Evolutionary conservation across 345 rosid genomes (phyloP), one percentile per base, ranked within the genome.

Genomic region (Angophora floribunda): DNA sequence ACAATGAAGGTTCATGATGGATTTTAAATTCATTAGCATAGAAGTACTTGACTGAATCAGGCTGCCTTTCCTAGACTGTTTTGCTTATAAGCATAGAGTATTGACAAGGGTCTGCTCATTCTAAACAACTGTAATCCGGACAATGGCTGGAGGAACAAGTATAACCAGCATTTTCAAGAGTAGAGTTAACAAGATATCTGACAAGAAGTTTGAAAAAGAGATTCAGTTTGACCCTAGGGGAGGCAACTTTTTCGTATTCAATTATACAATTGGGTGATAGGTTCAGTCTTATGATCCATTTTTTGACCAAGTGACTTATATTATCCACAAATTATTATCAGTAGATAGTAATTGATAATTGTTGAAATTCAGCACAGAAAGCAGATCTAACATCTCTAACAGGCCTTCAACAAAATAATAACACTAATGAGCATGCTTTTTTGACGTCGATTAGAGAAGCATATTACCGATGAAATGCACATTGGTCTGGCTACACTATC

Each of bases 391-490:
- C 36, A 63, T n/a, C 75, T 63, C 36, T n/a, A n/a, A 63, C 75
- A 12, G 75, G 75, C 36, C 19, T 63, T 63, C 13, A 63, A n/a
- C 75, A 63, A 7, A 32, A 63, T n/a, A 63, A 63, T 63, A 13
- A 2, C 75, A n/a, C 75, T 13, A 59, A 59, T 7, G 30, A 63
- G 75, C 36, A 63, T 6, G 75, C 19, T 63, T 14, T n/a, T n/a
- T 63, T 63, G 36, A 63, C 36, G 4, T 63, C 41, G 0, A 63
- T 63, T n/a, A 63, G 30, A 16, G 32, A 49, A 85, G 52, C 28
- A 86, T 85, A 80, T 88, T 95, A 97, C 98, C 92, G 97, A 94
- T 57, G 96, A 90, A 86, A 92, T 78, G 88, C 95, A 96, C 45
- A 92, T 91, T 16, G 97, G 98, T 50, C 88, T 82, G 44, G 90